Evolutionary conservation across 345 rosid genomes (phyloP).

Genomic region (Microcos paniculata): DNA sequence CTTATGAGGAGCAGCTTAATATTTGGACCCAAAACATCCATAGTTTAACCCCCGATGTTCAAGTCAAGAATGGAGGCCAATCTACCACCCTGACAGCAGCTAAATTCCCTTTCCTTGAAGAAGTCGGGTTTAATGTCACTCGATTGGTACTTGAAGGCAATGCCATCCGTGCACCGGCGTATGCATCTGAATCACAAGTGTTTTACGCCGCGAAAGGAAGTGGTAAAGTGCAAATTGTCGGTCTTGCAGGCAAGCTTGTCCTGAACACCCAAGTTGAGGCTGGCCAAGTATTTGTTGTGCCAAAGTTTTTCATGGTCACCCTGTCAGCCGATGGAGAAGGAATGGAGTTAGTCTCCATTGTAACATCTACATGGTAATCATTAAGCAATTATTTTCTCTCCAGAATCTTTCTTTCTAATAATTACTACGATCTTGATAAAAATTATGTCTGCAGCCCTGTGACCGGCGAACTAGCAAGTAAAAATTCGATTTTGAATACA

Average conservation of each 20-base stretch:
- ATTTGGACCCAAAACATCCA: constrained; percentile 15
- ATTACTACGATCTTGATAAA: background rate
- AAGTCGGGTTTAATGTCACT: constrained; percentile 21
- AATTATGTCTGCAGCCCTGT: constrained; percentile 9
- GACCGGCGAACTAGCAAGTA: constrained; percentile 14
- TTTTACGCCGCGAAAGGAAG: constrained; percentile 22
- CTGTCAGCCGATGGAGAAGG: constrained; percentile 20
- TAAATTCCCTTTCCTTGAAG: constrained; percentile 20
- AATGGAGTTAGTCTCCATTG: background rate
- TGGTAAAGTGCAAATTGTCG: constrained; percentile 29
- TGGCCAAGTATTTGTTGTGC: constrained; percentile 34
- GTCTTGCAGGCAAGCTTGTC: constrained; percentile 22
- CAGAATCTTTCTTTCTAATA: background rate
- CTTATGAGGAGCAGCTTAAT: background rate
- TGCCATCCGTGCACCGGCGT: constrained; percentile 25
- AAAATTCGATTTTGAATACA: constrained; percentile 25
- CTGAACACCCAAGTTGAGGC: constrained; percentile 18
- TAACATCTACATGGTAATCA: constrained; percentile 12
- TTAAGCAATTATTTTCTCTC: background rate
- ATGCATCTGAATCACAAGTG: background rate
- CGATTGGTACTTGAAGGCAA: constrained; percentile 12
- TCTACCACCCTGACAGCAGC: constrained; percentile 3
- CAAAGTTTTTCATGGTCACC: constrained; percentile 22
- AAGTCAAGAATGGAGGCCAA: constrained; percentile 14
- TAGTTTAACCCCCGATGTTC: background rate